Conservation (phyloP, 805 yeast genomes). For the Wickerhamiella shivajii region DNA sequence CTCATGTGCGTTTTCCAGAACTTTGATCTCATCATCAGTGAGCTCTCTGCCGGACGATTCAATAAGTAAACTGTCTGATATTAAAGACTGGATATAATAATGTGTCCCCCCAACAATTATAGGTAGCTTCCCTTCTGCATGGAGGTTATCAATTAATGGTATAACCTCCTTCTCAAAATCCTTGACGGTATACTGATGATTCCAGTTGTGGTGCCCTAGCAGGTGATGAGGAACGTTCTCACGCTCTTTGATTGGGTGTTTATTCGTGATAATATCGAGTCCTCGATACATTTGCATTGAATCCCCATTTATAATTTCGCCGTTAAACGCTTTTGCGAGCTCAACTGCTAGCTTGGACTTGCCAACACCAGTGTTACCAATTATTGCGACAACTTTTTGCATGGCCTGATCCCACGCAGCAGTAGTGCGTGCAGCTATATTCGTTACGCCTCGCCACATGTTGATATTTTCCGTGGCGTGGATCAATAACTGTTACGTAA, state of each 20-base stretch:
- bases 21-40: conserved; percentile 25
- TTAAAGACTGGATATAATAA: conserved; percentile 67
- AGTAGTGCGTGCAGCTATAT: no score
- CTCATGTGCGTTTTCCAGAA: conserved; percentile 32
- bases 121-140: conserved; percentile 56
- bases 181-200: conserved; percentile 67
- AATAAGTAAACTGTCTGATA: conserved; percentile 53
- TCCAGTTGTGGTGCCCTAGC: conserved; percentile 72
- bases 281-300: conserved; percentile 88
- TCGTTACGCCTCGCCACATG: no score
- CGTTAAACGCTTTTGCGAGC: conserved; percentile 58
- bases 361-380: conserved; percentile 96
- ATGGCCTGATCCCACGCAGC: conserved; percentile 8
- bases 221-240: conserved; percentile 71
- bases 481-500: neutral
- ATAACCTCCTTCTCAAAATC: conserved; percentile 62
- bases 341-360: conserved; percentile 75
- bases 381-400: conserved; percentile 43
- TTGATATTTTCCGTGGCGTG: neutral
- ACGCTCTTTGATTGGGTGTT: conserved; percentile 73
- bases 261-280: conserved; percentile 69
- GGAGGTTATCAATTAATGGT: conserved; percentile 42
- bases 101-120: conserved; percentile 94
- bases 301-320: conserved; percentile 90
- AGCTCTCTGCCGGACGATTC: conserved; percentile 11